These are phyloP conservation scores for Diaporthe ampelina DNA, from an alignment of 2,329 filamentous ascomycete genomes.

Conservation along the genomic window DNA sequence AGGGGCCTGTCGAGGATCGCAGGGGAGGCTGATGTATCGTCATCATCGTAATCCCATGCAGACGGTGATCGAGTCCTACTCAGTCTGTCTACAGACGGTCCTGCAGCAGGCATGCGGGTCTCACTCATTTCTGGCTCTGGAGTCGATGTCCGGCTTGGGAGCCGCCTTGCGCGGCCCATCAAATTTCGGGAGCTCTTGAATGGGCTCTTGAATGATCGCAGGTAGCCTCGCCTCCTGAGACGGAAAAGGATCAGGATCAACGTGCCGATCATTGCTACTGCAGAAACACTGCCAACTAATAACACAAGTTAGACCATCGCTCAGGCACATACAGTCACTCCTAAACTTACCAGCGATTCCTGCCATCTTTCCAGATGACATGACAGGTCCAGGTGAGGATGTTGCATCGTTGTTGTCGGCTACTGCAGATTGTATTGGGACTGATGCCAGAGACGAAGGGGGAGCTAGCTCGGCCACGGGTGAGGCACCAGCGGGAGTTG, in stretches of 20 bases:
- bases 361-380: conserved; percentile 31
- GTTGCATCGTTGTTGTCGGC: not conserved
- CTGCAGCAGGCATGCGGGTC: not conserved
- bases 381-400: not conserved
- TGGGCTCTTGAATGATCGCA: not conserved
- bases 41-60: conserved; percentile 6
- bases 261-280: conserved; percentile 16
- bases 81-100: not conserved
- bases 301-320: not conserved
- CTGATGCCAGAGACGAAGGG: conserved; percentile 1
- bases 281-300: conserved; percentile 32
- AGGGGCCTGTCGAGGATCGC: conserved; percentile 5
- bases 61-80: conserved; percentile 3
- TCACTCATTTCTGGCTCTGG: conserved; percentile 17
- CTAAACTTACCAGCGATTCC: conserved; percentile 31
- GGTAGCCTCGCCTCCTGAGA: conserved; percentile 17
- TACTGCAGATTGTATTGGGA: not conserved
- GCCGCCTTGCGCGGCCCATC: not conserved
- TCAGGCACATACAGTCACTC: not conserved
- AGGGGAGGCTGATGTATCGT: not conserved
- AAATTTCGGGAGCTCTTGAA: not conserved
- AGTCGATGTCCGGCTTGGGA: conserved; percentile 16
- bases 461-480: not conserved
- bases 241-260: conserved; percentile 14
- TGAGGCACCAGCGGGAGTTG: not conserved